Evolutionary conservation across 1,284 basidiomycete genomes (phyloP).

Genomic region (Tilletia caries): DNA sequence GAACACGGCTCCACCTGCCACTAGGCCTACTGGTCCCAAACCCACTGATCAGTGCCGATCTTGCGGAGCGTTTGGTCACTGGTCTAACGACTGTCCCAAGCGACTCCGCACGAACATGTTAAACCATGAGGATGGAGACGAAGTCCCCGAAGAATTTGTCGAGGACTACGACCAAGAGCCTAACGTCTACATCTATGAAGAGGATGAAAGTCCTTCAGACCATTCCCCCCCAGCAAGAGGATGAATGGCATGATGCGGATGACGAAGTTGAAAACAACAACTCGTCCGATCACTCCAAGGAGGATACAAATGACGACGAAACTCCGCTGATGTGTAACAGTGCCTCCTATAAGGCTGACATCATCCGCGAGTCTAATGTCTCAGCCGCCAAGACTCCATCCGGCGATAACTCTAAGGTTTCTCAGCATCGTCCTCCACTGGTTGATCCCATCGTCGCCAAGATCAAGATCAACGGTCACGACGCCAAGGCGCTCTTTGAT

Average conservation of each 20-base stretch:
- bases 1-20: not conserved
- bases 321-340: too few species aligned
- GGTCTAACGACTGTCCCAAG: not conserved
- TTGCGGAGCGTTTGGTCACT: not conserved
- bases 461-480: not conserved
- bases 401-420: not conserved
- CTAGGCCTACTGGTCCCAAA: not conserved
- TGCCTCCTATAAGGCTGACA: too few species aligned
- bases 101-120: not conserved
- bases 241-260: too few species aligned
- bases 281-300: too few species aligned
- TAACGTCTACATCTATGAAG: not conserved
- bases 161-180: not conserved
- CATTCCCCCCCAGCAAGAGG: too few species aligned
- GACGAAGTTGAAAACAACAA: too few species aligned
- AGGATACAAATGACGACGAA: not conserved
- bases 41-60: not conserved
- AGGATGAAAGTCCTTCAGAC: not conserved
- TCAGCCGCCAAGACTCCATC: not conserved
- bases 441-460: not conserved
- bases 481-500: not conserved
- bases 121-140: not conserved
- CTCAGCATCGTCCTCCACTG: not conserved
- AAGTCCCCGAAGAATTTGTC: not conserved
- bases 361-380: conserved; percentile 3